Percentiles rank a stretch among this genome's conserved stretches.
Conservation (phyloP, 805 yeast species). For the Maudiozyma barnettii region DNA sequence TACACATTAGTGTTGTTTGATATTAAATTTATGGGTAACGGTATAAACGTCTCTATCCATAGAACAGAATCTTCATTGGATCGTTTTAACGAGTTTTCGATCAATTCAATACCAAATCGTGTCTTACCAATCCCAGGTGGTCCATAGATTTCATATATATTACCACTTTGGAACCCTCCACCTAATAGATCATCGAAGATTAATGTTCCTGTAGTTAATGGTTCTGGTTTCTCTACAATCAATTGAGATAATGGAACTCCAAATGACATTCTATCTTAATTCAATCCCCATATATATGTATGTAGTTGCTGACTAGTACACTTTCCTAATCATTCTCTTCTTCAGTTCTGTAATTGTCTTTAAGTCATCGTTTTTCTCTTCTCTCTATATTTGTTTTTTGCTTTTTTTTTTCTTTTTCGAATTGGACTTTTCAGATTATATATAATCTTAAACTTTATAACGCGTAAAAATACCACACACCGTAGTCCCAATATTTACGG, state of each 20-base stretch:
- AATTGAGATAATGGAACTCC: slow-evolving; percentile 29
- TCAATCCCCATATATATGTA: background rate
- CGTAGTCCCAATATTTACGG: too few species aligned
- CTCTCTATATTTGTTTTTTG: too few species aligned
- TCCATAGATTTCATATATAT: slow-evolving; percentile 28
- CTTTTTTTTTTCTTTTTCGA: too few species aligned
- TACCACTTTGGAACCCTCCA: slow-evolving; percentile 21
- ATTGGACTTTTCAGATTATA: too few species aligned
- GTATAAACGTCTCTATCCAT: slow-evolving; percentile 25
- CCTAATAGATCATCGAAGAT: slow-evolving; percentile 16
- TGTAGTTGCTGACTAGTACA: too few species aligned
- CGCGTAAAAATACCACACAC: too few species aligned
- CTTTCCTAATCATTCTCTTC: too few species aligned
- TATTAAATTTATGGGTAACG: slow-evolving; percentile 3
- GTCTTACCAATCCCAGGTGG: slow-evolving; percentile 29
- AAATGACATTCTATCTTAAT: slow-evolving; percentile 15
- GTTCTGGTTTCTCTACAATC: slow-evolving; percentile 16
- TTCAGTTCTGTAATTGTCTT: too few species aligned
- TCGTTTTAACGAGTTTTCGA: slow-evolving; percentile 3
- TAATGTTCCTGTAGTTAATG: slow-evolving; percentile 17
- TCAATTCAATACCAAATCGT: slow-evolving; percentile 16
- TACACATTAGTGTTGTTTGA: slow-evolving; percentile 1
- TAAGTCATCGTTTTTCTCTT: too few species aligned
- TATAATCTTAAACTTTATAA: too few species aligned
- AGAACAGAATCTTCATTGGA: slow-evolving; percentile 11